phyloP scores from a whole-genome alignment of 257 asterid genomes.

The Galeopsis tetrahit region DNA sequence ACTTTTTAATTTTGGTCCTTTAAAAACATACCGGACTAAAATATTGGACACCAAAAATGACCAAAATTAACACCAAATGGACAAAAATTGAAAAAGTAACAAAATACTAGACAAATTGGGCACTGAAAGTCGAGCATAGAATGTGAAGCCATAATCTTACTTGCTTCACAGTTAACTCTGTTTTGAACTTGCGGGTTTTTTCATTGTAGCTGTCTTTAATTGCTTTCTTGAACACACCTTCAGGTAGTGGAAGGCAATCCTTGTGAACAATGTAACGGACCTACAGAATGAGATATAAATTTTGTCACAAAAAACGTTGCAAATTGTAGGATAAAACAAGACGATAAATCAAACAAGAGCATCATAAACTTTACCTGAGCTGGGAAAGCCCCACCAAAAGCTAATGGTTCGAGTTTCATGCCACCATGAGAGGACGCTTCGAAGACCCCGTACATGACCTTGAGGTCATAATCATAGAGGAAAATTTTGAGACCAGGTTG shows the following conservation, averaged over 20 bases:
- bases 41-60: too few relatives aligned
- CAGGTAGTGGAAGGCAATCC: conserved; percentile 86
- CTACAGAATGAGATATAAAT: conserved; percentile 42
- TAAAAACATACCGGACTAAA: too few relatives aligned
- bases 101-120: too few relatives aligned
- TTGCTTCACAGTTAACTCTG: conserved; percentile 70
- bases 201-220: conserved; percentile 74
- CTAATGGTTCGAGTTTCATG: conserved; percentile 83
- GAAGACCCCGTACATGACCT: conserved; percentile 81
- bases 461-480: conserved; percentile 89
- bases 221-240: conserved; percentile 74
- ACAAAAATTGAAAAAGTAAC: too few relatives aligned
- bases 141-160: conserved; percentile 45
- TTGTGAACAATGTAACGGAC: conserved; percentile 63
- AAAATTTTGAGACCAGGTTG: conserved; percentile 81
- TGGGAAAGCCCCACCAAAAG: conserved; percentile 87
- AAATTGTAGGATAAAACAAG: conserved; percentile 20
- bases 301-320: conserved; percentile 28
- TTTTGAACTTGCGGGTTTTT: conserved; percentile 70
- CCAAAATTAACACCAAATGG: too few relatives aligned
- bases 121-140: not conserved
- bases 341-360: conserved; percentile 13
- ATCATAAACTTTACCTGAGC: conserved; percentile 64
- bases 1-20: too few relatives aligned
- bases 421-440: conserved; percentile 93